These are phyloP conservation scores for Silene conica DNA, from an alignment of 148 eudicot genomes.

Conservation along the genomic window DNA sequence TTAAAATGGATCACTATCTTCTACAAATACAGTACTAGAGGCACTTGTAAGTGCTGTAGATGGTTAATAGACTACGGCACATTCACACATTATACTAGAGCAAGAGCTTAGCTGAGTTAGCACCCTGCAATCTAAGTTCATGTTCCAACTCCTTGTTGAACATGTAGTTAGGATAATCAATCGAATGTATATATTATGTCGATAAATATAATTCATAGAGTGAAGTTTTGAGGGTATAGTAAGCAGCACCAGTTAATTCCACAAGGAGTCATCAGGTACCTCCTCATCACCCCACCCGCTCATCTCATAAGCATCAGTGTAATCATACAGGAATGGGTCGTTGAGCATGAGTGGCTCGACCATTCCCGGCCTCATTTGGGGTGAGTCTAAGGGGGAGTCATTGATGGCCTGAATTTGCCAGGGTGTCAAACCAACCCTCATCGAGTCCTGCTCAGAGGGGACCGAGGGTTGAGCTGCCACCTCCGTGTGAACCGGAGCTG, in stretches of 20 bases:
- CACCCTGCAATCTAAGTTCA: neutral
- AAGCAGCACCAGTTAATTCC: conserved; percentile 29
- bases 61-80: neutral
- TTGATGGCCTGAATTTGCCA: conserved; percentile 71
- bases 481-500: neutral
- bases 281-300: conserved; percentile 37
- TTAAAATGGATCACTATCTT: neutral
- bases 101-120: conserved; percentile 6
- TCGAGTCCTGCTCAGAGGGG: conserved; percentile 17
- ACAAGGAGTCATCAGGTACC: conserved; percentile 36
- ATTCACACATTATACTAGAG: neutral
- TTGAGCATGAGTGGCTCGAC: conserved; percentile 23
- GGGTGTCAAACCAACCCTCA: conserved; percentile 52
- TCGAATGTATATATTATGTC: neutral
- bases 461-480: conserved; percentile 21
- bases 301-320: conserved; percentile 11
- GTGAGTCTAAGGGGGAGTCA: conserved; percentile 61
- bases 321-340: conserved; percentile 4
- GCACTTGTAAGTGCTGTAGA: neutral
- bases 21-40: conserved; percentile 1
- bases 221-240: neutral
- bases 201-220: neutral
- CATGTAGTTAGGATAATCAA: neutral
- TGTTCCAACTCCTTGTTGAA: conserved; percentile 14
- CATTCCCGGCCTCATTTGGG: conserved; percentile 46